Conservation (phyloP, 257 asterid species). For the Solanum medicagineum region DNA sequence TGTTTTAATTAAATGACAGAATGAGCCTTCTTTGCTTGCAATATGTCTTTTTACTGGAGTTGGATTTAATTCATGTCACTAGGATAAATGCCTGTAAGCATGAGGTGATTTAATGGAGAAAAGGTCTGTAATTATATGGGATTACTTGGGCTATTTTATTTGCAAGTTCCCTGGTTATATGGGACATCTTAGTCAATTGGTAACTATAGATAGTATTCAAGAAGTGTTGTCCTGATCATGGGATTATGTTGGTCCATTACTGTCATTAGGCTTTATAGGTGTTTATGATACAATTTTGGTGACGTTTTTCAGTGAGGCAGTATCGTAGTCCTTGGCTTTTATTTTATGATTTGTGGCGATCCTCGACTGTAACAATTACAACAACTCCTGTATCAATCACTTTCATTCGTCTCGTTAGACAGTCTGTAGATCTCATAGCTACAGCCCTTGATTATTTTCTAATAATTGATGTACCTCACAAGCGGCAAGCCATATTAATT, state of each 20-base stretch:
- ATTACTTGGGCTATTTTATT: not conserved
- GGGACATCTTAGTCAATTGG: not conserved
- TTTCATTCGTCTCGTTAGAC: not conserved
- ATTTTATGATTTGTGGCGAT: not conserved
- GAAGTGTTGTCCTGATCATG: not conserved
- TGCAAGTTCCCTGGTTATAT: not conserved
- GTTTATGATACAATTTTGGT: not conserved
- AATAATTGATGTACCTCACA: not conserved
- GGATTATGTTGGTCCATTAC: not conserved
- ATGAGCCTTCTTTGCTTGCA: not conserved
- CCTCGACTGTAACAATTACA: not conserved
- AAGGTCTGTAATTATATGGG: not conserved
- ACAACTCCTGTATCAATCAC: not conserved
- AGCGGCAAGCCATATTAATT: not conserved
- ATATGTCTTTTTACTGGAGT: not conserved
- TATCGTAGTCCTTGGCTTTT: not conserved
- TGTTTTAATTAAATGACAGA: not conserved
- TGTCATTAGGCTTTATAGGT: not conserved
- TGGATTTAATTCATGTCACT: not conserved
- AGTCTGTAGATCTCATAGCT: not conserved
- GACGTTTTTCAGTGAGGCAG: not conserved
- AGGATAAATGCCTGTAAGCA: not conserved
- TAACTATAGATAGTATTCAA: not conserved
- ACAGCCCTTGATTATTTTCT: not conserved
- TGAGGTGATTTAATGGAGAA: not conserved